Evolutionary conservation across 805 yeast species (phyloP).

Genomic region (Nakazawaea sp.): DNA sequence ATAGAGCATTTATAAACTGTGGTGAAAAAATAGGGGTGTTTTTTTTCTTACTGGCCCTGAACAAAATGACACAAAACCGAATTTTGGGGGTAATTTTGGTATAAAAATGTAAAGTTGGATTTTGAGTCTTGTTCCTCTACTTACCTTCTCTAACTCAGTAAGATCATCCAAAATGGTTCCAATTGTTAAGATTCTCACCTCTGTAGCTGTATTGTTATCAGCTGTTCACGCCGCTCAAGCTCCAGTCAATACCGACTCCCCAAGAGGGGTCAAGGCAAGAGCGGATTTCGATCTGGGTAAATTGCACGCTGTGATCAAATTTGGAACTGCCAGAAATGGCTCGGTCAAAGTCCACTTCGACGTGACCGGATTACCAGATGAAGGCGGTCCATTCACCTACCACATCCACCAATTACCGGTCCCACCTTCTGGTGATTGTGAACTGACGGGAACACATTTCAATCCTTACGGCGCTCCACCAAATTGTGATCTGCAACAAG

Average conservation of each 20-base stretch:
- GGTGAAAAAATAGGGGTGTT: too few species aligned
- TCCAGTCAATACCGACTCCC: constrained; percentile 42
- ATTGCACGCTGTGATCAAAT: constrained; percentile 47
- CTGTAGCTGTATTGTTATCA: too few species aligned
- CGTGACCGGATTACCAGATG: constrained; percentile 59
- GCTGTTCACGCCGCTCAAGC: constrained; percentile 34
- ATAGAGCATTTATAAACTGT: too few species aligned
- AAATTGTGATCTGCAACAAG: constrained; percentile 41
- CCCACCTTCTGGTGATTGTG: constrained; percentile 45
- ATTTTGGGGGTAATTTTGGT: too few species aligned
- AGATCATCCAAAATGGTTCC: constrained; percentile 1
- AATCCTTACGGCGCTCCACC: constrained; percentile 56
- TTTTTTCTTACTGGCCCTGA: too few species aligned
- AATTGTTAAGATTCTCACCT: constrained; percentile 1
- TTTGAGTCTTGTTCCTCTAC: too few species aligned
- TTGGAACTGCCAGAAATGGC: constrained; percentile 48
- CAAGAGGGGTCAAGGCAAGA: constrained; percentile 43
- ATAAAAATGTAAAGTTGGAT: too few species aligned
- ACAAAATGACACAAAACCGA: too few species aligned
- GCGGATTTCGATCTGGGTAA: constrained; percentile 47
- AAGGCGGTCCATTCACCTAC: constrained; percentile 63
- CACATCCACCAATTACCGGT: constrained; percentile 60
- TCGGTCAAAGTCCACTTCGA: constrained; percentile 63
- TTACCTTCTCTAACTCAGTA: neutral
- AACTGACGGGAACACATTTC: constrained; percentile 48